These are phyloP conservation scores for Grammothele lineata DNA, from an alignment of 768 basidiomycete genomes.

Conservation along the genomic window DNA sequence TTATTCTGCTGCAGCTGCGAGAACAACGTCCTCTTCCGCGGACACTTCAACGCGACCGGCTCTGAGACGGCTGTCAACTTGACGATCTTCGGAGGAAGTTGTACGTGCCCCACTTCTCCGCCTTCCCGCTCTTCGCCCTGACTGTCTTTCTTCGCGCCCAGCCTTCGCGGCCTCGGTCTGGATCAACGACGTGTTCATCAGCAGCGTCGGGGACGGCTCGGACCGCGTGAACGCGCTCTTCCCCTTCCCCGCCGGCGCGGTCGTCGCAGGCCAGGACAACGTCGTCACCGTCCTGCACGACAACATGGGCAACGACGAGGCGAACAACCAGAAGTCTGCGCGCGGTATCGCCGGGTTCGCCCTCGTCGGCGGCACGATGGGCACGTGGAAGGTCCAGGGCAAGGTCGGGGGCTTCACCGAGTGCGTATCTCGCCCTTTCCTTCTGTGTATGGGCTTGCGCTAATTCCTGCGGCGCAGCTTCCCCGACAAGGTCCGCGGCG, in stretches of 20 bases:
- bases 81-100: slow-evolving; percentile 78
- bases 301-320: slow-evolving; percentile 76
- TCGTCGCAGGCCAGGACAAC: slow-evolving; percentile 55
- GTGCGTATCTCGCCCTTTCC: slow-evolving; percentile 25
- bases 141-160: slow-evolving; percentile 15
- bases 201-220: slow-evolving; percentile 57
- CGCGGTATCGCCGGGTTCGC: slow-evolving; percentile 76
- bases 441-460: not conserved
- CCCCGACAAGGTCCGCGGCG: slow-evolving; percentile 57
- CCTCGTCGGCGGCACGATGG: slow-evolving; percentile 50
- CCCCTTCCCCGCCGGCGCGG: slow-evolving; percentile 52
- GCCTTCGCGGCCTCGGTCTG: slow-evolving; percentile 83
- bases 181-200: slow-evolving; percentile 69
- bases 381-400: slow-evolving; percentile 42
- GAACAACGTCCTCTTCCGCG: slow-evolving; percentile 77
- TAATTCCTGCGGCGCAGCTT: slow-evolving; percentile 41
- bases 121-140: not conserved
- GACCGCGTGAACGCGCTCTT: slow-evolving; percentile 67
- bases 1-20: slow-evolving; percentile 55
- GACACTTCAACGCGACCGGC: slow-evolving; percentile 66
- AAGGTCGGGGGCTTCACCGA: slow-evolving; percentile 39
- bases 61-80: slow-evolving; percentile 62
- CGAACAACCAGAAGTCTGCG: slow-evolving; percentile 56
- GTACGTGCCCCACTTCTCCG: slow-evolving; percentile 29
- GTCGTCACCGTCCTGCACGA: slow-evolving; percentile 66